Evolutionary conservation across 2,329 filamentous ascomycete genomes (phyloP).

Genomic region (Orbilia brochopaga): DNA sequence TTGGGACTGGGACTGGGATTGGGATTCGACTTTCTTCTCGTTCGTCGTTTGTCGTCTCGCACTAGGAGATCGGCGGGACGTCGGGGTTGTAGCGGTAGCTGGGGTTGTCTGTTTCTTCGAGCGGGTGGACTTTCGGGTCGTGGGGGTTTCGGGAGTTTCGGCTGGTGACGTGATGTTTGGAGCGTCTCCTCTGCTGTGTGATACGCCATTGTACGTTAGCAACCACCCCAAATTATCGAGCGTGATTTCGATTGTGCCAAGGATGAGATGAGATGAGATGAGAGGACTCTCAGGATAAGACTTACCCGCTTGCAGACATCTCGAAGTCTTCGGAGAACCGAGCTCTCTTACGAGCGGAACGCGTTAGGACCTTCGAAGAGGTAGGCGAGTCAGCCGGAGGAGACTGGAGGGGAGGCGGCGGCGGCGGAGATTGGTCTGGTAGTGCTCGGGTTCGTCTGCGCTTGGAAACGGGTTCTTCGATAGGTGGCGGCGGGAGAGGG

Average conservation of each 20-base stretch:
- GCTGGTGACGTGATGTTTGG: slow-evolving; percentile 31
- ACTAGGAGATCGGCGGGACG: slow-evolving; percentile 31
- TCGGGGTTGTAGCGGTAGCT: slow-evolving; percentile 11
- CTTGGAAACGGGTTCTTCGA: slow-evolving; percentile 32
- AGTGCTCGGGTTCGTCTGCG: slow-evolving; percentile 38
- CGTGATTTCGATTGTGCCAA: slow-evolving; percentile 12
- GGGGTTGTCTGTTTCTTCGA: slow-evolving; percentile 36
- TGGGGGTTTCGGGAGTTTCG: slow-evolving; percentile 45
- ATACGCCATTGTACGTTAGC: background rate
- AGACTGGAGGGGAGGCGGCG: slow-evolving; percentile 31
- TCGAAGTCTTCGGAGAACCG: slow-evolving; percentile 50
- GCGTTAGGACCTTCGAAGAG: slow-evolving; percentile 44
- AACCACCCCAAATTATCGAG: background rate
- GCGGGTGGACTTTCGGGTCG: slow-evolving; percentile 43
- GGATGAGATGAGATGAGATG: background rate
- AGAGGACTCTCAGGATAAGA: background rate
- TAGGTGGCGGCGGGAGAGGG: slow-evolving; percentile 6
- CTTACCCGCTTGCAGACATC: slow-evolving; percentile 49
- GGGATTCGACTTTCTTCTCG: slow-evolving; percentile 40
- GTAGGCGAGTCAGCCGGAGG: slow-evolving; percentile 42
- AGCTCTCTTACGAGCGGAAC: slow-evolving; percentile 50
- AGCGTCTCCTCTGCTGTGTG: slow-evolving; percentile 42
- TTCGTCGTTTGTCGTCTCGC: slow-evolving; percentile 27
- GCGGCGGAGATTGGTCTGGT: slow-evolving; percentile 28
- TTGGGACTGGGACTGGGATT: background rate